Conservation (phyloP, 352 stramenopile genomes). For the Globisporangium mamillatum region DNA sequence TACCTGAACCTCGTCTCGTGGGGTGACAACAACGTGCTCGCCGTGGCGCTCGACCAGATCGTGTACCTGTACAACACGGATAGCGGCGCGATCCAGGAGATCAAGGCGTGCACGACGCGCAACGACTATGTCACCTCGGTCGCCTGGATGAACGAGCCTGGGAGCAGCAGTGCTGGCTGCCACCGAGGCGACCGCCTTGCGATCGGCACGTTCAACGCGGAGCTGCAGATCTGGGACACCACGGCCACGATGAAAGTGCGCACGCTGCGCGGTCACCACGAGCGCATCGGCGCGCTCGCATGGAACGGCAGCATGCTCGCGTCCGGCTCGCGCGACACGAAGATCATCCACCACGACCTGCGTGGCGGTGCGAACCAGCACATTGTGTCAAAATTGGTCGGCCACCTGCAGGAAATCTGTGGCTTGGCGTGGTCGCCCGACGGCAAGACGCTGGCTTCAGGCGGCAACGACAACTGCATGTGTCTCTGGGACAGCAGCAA, state of each 20-base stretch:
- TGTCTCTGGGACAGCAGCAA: conserved; percentile 91
- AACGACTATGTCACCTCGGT: conserved; percentile 95
- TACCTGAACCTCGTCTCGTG: conserved; percentile 97
- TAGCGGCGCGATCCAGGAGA: conserved; percentile 90
- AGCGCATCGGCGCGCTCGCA: conserved; percentile 86
- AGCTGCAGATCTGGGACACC: conserved; percentile 96
- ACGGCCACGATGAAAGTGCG: conserved; percentile 77
- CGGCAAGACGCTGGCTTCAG: conserved; percentile 90
- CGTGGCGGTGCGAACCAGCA: conserved; percentile 26
- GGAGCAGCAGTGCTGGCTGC: conserved; percentile 24
- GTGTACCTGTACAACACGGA: conserved; percentile 96
- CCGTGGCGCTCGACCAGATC: conserved; percentile 90
- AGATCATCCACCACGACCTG: conserved; percentile 73
- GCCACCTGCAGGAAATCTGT: conserved; percentile 95
- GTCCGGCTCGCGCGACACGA: conserved; percentile 89
- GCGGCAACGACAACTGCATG: conserved; percentile 94
- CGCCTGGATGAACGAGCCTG: conserved; percentile 72
- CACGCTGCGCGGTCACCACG: conserved; percentile 86
- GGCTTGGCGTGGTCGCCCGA: conserved; percentile 94
- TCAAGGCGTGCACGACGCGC: conserved; percentile 45
- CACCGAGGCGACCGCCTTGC: conserved; percentile 74
- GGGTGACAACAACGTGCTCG: conserved; percentile 92
- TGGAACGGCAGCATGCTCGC: conserved; percentile 91
- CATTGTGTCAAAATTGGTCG: conserved; percentile 66
- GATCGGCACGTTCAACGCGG: conserved; percentile 88